Evolutionary conservation across 257 asterid genomes (phyloP).

Genomic region (Striga asiatica): DNA sequence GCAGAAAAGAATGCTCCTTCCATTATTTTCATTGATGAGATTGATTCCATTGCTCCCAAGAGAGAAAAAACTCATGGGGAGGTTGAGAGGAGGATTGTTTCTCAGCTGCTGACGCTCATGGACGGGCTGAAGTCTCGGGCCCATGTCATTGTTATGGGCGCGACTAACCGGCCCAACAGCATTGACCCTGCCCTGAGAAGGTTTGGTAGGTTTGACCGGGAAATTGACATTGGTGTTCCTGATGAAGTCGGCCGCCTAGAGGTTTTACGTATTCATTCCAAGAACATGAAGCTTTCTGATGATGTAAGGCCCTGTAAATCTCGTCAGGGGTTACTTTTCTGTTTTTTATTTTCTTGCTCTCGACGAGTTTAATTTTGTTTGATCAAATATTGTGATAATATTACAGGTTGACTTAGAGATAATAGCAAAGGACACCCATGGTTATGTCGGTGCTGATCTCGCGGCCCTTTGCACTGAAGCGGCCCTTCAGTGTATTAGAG

Average conservation of each 20-base stretch:
- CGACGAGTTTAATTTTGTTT: too few species aligned
- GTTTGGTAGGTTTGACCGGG: constrained; percentile 54
- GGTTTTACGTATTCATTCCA: constrained; percentile 40
- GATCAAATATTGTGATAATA: too few species aligned
- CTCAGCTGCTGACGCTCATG: constrained; percentile 89
- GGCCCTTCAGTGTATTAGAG: constrained; percentile 50
- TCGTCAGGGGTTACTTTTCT: too few species aligned
- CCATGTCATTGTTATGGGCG: constrained; percentile 77
- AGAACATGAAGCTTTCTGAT: constrained; percentile 42
- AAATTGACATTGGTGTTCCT: constrained; percentile 47
- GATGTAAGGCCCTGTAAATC: constrained; percentile 33
- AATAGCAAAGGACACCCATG: constrained; percentile 39
- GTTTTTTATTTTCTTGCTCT: too few species aligned
- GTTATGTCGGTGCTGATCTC: constrained; percentile 51
- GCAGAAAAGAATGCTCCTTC: constrained; percentile 97
- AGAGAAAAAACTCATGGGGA: constrained; percentile 87
- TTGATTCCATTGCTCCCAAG: constrained; percentile 94
- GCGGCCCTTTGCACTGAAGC: constrained; percentile 61
- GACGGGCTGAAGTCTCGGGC: constrained; percentile 88
- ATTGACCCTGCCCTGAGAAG: constrained; percentile 50
- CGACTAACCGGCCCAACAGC: constrained; percentile 43
- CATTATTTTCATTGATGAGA: constrained; percentile 76
- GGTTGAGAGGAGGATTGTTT: constrained; percentile 92
- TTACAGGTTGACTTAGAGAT: constrained; percentile 47
- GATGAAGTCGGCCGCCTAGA: too few species aligned